Conservation (phyloP, 1,139 yeast species). For the Taiozyma onychis region DNA sequence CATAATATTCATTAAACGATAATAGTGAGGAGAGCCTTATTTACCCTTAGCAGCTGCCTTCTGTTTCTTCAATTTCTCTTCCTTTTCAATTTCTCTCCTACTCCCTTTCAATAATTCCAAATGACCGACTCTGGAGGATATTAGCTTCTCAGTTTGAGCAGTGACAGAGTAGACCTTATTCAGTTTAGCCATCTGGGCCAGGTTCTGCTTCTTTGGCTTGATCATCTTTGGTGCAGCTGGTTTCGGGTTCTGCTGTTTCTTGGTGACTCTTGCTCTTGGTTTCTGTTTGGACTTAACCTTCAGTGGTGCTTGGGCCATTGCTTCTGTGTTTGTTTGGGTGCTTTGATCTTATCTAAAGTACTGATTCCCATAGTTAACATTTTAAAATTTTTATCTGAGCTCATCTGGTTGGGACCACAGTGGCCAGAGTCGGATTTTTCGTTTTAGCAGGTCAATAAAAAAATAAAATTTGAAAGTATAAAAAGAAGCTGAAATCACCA, state of each 20-base stretch:
- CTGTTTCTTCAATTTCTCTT: constrained; percentile 28
- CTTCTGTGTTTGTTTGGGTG: not conserved
- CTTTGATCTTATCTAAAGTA: not conserved
- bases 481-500: not conserved
- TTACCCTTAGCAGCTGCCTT: constrained; percentile 23
- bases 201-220: constrained; percentile 60
- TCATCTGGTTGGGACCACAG: not conserved
- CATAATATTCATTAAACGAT: not conserved
- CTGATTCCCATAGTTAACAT: not conserved
- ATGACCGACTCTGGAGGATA: constrained; percentile 93
- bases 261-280: constrained; percentile 32
- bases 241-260: constrained; percentile 50
- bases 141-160: constrained; percentile 72
- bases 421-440: not conserved
- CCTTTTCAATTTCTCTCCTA: constrained; percentile 74
- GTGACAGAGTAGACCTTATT: constrained; percentile 62
- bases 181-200: constrained; percentile 48
- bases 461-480: not conserved
- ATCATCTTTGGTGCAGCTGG: constrained; percentile 71
- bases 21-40: not conserved
- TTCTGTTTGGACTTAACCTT: constrained; percentile 32
- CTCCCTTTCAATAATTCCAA: constrained; percentile 87
- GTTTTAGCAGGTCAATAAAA: not conserved
- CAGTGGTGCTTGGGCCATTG: constrained; percentile 35
- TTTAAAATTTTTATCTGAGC: not conserved